Conservation (phyloP, 2,329 filamentous ascomycete genomes). For the Epichloe brachyelytri region DNA sequence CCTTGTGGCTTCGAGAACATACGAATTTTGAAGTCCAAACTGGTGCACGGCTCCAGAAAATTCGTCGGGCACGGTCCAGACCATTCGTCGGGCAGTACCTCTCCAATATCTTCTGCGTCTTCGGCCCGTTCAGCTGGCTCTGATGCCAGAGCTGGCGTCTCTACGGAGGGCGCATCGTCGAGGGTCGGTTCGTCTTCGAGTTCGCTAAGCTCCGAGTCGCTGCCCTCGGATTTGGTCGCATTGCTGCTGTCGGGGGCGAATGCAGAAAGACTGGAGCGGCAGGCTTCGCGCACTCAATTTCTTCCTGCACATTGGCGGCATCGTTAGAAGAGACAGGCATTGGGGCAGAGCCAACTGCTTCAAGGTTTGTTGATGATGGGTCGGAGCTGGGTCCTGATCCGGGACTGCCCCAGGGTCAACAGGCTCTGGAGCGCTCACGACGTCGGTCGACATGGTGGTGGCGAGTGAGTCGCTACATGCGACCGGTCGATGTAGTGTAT, state of each 20-base stretch:
- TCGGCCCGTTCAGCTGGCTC: constrained; percentile 12
- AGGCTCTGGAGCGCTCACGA: constrained; percentile 34
- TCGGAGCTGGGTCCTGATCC: constrained; percentile 15
- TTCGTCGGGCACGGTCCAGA: constrained; percentile 81
- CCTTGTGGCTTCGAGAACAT: constrained; percentile 19
- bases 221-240: constrained; percentile 43
- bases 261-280: constrained; percentile 36
- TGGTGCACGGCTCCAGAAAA: constrained; percentile 87
- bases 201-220: constrained; percentile 55
- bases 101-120: constrained; percentile 52
- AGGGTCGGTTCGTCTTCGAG: constrained; percentile 42
- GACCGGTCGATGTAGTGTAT: constrained; percentile 20
- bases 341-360: constrained; percentile 6
- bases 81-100: constrained; percentile 76
- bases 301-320: constrained; percentile 14
- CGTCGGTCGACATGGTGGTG: constrained; percentile 42
- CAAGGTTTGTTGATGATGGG: constrained; percentile 3
- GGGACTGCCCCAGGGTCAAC: constrained; percentile 7
- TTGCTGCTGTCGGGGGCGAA: constrained; percentile 52
- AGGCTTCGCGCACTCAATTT: constrained; percentile 23
- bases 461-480: constrained; percentile 24
- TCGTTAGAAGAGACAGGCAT: constrained; percentile 14
- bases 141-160: constrained; percentile 11
- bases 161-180: constrained; percentile 17
- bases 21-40: constrained; percentile 92